Conservation (phyloP, 345 rosid genomes). For the Linum tenue region DNA sequence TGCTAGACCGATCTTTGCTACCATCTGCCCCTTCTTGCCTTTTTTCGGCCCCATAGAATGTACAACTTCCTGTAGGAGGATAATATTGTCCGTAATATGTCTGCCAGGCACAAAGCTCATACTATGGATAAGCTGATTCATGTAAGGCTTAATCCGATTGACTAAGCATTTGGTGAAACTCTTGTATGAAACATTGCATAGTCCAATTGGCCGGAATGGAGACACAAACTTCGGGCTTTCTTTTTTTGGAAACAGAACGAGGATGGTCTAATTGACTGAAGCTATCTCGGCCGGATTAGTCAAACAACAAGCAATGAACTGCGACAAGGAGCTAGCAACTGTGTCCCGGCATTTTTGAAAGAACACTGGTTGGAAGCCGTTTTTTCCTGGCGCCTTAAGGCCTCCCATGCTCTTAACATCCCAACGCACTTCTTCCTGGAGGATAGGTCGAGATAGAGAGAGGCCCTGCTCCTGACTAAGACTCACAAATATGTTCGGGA, state of each 20-base stretch:
- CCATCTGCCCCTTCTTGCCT: background rate
- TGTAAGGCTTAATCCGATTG: background rate
- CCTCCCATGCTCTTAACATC: no score
- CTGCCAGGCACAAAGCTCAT: background rate
- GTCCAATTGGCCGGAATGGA: background rate
- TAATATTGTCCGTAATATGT: background rate
- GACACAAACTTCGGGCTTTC: background rate
- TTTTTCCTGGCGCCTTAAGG: no score
- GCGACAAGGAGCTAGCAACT: no score
- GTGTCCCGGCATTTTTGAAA: no score
- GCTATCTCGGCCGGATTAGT: no score
- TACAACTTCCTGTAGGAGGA: background rate
- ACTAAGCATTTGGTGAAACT: background rate
- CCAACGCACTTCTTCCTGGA: no score
- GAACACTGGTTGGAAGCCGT: no score
- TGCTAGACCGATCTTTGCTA: background rate
- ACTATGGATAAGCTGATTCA: background rate
- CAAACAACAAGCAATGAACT: no score
- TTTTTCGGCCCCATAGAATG: background rate
- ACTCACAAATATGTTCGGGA: no score
- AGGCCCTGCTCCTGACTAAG: no score
- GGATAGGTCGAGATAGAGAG: no score
- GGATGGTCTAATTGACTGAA: background rate
- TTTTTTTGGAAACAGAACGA: background rate
- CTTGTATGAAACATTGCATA: no score